Evolutionary conservation across 176 grass and related monocot species (phyloP).

Genomic region (Oryza longistaminata): DNA sequence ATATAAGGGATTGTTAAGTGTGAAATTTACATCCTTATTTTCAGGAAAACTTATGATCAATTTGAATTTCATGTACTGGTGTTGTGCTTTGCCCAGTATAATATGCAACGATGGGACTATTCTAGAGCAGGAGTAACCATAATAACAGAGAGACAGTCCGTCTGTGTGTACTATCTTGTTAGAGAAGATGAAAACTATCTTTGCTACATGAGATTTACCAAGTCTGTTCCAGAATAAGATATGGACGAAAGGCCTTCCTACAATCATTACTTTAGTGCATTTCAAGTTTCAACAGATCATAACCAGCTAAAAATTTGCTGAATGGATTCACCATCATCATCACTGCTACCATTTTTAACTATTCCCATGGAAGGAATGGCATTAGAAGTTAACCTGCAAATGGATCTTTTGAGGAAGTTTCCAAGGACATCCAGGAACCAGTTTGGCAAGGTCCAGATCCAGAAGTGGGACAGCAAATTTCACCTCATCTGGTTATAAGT

Average conservation of each 20-base stretch:
- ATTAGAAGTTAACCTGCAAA: slow-evolving; percentile 62
- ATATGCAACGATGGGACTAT: slow-evolving; percentile 11
- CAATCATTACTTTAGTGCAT: background rate
- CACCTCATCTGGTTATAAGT: slow-evolving; percentile 70
- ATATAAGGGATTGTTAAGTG: background rate
- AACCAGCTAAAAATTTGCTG: slow-evolving; percentile 9
- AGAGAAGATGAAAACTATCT: background rate
- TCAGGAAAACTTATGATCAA: background rate
- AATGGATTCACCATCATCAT: slow-evolving; percentile 8
- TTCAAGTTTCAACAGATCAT: slow-evolving; percentile 11
- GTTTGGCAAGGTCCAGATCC: slow-evolving; percentile 70
- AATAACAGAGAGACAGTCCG: slow-evolving; percentile 4
- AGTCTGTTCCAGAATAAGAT: background rate
- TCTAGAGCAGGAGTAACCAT: slow-evolving; percentile 1
- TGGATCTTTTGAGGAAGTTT: slow-evolving; percentile 83
- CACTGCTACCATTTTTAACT: slow-evolving; percentile 11
- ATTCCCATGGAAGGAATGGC: background rate
- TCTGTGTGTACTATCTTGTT: slow-evolving; percentile 15
- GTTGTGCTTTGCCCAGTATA: slow-evolving; percentile 1
- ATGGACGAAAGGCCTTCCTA: background rate
- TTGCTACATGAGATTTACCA: slow-evolving; percentile 5
- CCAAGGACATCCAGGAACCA: slow-evolving; percentile 84
- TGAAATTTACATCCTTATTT: slow-evolving; percentile 1
- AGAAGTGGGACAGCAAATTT: slow-evolving; percentile 94
- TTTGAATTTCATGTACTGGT: slow-evolving; percentile 15